A percentile compares a stretch with the other conserved stretches of the same genome.
Conservation (phyloP, 331 rosid genomes). For the Acacia pycnantha region DNA sequence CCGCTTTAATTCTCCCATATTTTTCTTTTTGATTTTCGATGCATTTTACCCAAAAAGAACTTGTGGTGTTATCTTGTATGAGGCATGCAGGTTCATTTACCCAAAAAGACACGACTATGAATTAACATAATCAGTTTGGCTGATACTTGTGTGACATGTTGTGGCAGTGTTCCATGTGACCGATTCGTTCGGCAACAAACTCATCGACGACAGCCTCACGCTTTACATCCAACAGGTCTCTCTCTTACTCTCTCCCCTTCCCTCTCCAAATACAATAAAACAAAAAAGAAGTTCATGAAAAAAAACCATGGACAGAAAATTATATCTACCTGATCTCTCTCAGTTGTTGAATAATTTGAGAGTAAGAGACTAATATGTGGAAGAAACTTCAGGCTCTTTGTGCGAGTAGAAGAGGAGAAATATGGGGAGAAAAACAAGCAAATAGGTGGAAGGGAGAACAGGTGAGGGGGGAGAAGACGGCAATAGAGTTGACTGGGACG, state of each 20-base stretch:
- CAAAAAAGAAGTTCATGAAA: too few relatives aligned
- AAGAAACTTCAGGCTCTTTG: constrained; percentile 59
- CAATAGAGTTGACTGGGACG: constrained; percentile 63
- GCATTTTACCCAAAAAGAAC: neutral
- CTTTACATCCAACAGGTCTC: constrained; percentile 69
- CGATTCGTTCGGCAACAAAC: constrained; percentile 78
- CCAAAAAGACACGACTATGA: neutral
- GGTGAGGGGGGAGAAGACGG: constrained; percentile 37
- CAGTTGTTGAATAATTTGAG: too few relatives aligned
- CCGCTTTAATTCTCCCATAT: neutral
- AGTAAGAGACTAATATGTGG: neutral
- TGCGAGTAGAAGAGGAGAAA: constrained; percentile 42
- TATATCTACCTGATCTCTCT: too few relatives aligned
- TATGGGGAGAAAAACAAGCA: constrained; percentile 20
- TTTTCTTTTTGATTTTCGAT: neutral
- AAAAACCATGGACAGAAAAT: too few relatives aligned
- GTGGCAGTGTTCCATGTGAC: constrained; percentile 89
- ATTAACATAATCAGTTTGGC: neutral
- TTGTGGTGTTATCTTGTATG: neutral
- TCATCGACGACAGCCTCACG: constrained; percentile 67
- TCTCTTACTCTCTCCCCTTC: neutral
- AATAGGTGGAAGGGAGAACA: constrained; percentile 9
- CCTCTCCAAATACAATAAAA: neutral
- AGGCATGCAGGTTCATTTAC: constrained; percentile 19
- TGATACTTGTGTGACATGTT: constrained; percentile 26